Conservation (phyloP, 2,329 filamentous ascomycete species). For the Aspergillus pseudoglaucus region DNA sequence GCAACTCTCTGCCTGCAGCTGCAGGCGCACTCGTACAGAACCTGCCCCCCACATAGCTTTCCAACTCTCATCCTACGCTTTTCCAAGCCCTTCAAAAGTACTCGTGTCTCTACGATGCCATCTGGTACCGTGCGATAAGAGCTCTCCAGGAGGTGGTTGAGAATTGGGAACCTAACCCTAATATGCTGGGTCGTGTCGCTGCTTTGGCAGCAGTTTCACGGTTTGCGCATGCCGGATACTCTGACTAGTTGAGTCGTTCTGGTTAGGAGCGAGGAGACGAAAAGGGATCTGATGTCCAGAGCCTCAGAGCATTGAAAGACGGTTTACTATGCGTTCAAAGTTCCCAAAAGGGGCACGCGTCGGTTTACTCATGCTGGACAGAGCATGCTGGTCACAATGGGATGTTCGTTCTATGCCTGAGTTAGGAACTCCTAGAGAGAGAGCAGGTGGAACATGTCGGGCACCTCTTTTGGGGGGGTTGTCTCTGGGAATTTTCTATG, state of each 20-base stretch:
- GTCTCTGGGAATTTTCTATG: slow-evolving; percentile 44
- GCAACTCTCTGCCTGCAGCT: slow-evolving; percentile 30
- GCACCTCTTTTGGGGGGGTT: slow-evolving; percentile 39
- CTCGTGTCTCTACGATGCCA: slow-evolving; percentile 24
- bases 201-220: slow-evolving; percentile 55
- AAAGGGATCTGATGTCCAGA: slow-evolving; percentile 41
- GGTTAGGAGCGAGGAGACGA: slow-evolving; percentile 26
- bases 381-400: slow-evolving; percentile 57
- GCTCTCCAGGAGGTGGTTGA: slow-evolving; percentile 51
- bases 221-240: slow-evolving; percentile 59
- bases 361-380: slow-evolving; percentile 50
- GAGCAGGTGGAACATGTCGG: slow-evolving; percentile 47
- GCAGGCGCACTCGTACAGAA: slow-evolving; percentile 49
- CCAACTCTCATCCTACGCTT: slow-evolving; percentile 60
- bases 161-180: slow-evolving; percentile 96
- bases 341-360: slow-evolving; percentile 38
- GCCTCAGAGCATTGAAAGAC: slow-evolving; percentile 36
- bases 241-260: slow-evolving; percentile 54
- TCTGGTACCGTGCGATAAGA: slow-evolving; percentile 28
- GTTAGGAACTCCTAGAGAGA: slow-evolving; percentile 39
- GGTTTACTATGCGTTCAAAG: slow-evolving; percentile 42
- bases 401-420: slow-evolving; percentile 47
- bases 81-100: slow-evolving; percentile 35
- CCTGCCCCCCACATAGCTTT: slow-evolving; percentile 69
- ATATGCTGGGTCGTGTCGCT: slow-evolving; percentile 60